Evolutionary conservation across 2,329 filamentous ascomycete species (phyloP), one percentile per base, ranked within the genome.

Genomic region (Alternaria conjuncta): DNA sequence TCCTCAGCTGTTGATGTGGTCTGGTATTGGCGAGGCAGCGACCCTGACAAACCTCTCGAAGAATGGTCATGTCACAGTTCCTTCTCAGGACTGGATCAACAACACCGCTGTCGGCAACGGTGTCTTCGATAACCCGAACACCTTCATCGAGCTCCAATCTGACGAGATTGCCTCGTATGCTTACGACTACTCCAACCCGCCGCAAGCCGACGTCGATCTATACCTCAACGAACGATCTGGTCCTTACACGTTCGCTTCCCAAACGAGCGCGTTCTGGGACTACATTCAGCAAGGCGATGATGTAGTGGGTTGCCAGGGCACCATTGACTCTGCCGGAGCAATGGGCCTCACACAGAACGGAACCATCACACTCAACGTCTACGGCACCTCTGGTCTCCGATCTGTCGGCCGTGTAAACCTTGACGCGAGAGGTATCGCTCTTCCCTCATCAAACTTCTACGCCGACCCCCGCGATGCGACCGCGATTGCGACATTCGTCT

Each of bases 61-160:
- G 10, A 75, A 74, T 25, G 81, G 80, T 12, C 73, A 81, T 11
- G 72, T 84, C 6, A 74, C 75, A 3, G 60, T 75, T 6, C 55
- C 68, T 4, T 63, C 81, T 3, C 74, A 77, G 8, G 75, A 81
- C 21, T 87, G 85, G 85, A 81, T 87, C 61, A 82, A 84, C 71
- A 85, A 84, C 69, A 79, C 79, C 0, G 78, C 80, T 5, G 82
- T 88, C 5, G 86, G 86, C 46, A 76, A 81, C 13, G 82, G 82
- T 32, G 81, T 87, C 26, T 87, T 86, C 65, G 85, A 87, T 69
- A 87, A 87, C 68, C 85, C 86, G 6, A 86, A 87, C 64, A 87
- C 85, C 2, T 86, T 84, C 64, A 84, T 86, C 71, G 82, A 84
- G 66, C 77, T 86, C 2, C 79, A 79, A 2, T 75, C 75, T 4